Evolutionary conservation across 345 rosid genomes (phyloP).

Genomic region (Nephelium lappaceum): DNA sequence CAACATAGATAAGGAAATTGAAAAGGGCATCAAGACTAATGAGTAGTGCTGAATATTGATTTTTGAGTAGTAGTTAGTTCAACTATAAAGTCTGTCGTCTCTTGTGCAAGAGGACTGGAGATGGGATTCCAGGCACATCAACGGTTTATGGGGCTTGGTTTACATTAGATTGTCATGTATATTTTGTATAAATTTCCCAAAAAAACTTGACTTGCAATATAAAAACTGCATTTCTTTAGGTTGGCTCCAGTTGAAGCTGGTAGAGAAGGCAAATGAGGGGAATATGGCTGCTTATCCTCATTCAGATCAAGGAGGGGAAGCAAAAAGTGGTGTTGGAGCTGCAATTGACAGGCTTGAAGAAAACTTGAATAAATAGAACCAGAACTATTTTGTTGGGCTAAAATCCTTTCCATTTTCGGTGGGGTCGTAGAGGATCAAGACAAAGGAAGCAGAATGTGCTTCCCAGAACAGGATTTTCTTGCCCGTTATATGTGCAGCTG

Average conservation of each 20-base stretch:
- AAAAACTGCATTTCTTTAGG: slow-evolving; percentile 41
- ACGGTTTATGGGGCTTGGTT: background rate
- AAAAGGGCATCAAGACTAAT: background rate
- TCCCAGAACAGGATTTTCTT: background rate
- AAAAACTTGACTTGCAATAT: slow-evolving; percentile 1
- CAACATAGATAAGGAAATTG: background rate
- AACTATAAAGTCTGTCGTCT: background rate
- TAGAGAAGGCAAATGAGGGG: slow-evolving; percentile 84
- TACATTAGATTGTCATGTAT: background rate
- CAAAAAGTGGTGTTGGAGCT: slow-evolving; percentile 70
- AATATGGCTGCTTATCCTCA: slow-evolving; percentile 23
- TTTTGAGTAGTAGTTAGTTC: too few species aligned
- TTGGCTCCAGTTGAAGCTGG: slow-evolving; percentile 85
- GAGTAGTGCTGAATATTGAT: background rate
- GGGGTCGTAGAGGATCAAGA: background rate
- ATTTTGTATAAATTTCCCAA: background rate
- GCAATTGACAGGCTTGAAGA: slow-evolving; percentile 84
- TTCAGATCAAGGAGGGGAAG: slow-evolving; percentile 34
- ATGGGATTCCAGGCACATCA: background rate
- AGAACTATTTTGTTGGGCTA: background rate
- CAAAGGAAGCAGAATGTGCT: background rate
- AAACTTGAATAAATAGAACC: slow-evolving; percentile 47
- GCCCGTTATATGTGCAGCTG: background rate
- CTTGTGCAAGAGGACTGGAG: background rate
- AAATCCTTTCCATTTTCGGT: background rate